phyloP scores from a whole-genome alignment of 2,329 filamentous ascomycete species.

The Teratosphaeria epicoccoides region DNA sequence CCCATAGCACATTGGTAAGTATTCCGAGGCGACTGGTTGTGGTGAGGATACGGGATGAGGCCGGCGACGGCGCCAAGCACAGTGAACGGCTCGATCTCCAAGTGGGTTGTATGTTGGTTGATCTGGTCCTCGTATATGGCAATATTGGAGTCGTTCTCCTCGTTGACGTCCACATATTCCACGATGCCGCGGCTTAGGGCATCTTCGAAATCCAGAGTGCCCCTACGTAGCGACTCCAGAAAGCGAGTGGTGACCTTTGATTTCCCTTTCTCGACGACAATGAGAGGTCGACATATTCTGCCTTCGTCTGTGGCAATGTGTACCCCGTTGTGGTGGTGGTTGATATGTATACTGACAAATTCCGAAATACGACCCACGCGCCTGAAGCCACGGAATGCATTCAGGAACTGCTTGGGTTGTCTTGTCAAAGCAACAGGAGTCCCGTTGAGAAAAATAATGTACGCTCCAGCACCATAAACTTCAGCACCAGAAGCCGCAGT shows the following conservation, averaged over 20 bases:
- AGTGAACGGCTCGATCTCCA: conserved; percentile 97
- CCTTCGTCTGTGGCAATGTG: conserved; percentile 97
- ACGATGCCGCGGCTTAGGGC: conserved; percentile 83
- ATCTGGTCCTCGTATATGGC: conserved; percentile 82
- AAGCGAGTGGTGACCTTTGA: conserved; percentile 71
- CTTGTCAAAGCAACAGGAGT: conserved; percentile 82
- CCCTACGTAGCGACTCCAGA: conserved; percentile 69
- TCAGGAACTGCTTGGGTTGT: conserved; percentile 75
- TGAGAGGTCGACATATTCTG: conserved; percentile 87
- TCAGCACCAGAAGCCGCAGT: conserved; percentile 72
- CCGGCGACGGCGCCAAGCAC: conserved; percentile 91
- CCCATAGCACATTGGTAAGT: conserved; percentile 99
- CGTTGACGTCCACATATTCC: conserved; percentile 95
- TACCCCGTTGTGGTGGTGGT: conserved; percentile 80
- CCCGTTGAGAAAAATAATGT: conserved; percentile 90
- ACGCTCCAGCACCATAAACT: conserved; percentile 72
- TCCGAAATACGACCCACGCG: conserved; percentile 87
- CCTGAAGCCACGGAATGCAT: conserved; percentile 74
- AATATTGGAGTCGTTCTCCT: conserved; percentile 93
- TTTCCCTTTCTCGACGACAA: conserved; percentile 81
- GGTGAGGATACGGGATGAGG: conserved; percentile 93
- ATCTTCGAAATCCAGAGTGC: conserved; percentile 83
- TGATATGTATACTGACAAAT: conserved; percentile 94
- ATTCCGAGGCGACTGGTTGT: conserved; percentile 97
- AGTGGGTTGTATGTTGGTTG: conserved; percentile 72